Conservation (phyloP, 192 early-diverging fungal genomes). For the Coemansia sp. region DNA sequence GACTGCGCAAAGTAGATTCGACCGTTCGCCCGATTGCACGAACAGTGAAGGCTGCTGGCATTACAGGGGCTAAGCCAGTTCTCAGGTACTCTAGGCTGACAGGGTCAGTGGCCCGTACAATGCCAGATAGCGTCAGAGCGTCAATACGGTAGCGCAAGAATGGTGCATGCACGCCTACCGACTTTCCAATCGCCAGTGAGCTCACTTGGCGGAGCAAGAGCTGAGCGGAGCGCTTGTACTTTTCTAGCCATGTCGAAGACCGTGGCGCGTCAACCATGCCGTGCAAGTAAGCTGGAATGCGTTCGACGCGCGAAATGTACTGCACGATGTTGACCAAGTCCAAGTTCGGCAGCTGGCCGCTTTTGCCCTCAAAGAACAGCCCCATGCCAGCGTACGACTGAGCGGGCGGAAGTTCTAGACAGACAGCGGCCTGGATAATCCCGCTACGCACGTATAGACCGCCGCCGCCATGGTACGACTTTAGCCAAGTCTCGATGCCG, state of each 20-base stretch:
- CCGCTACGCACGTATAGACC: conserved; percentile 64
- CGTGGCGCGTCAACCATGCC: conserved; percentile 28
- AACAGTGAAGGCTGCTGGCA: conserved; percentile 12
- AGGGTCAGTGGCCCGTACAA: conserved; percentile 35
- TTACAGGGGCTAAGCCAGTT: conserved; percentile 1
- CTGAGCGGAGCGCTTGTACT: conserved; percentile 32
- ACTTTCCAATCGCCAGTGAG: conserved; percentile 47
- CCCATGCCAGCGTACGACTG: conserved; percentile 63
- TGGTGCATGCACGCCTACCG: conserved; percentile 46
- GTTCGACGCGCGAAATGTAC: conserved; percentile 57
- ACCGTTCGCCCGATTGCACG: conserved; percentile 59
- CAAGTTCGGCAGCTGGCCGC: conserved; percentile 91
- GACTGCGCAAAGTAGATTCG: conserved; percentile 81
- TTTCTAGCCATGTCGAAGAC: conserved; percentile 6
- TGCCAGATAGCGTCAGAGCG: conserved; percentile 66
- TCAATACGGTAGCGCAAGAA: conserved; percentile 75
- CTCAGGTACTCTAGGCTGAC: background rate
- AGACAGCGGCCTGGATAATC: conserved; percentile 83
- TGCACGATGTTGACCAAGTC: conserved; percentile 85
- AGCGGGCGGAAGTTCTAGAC: conserved; percentile 81
- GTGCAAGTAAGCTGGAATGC: conserved; percentile 56
- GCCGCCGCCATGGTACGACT: conserved; percentile 81
- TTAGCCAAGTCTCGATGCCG: conserved; percentile 87
- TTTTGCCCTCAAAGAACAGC: conserved; percentile 83
- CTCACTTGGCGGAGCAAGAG: conserved; percentile 43